These are phyloP conservation scores for Candida nitratophila DNA, from an alignment of 805 yeast species.

Conservation along the genomic window DNA sequence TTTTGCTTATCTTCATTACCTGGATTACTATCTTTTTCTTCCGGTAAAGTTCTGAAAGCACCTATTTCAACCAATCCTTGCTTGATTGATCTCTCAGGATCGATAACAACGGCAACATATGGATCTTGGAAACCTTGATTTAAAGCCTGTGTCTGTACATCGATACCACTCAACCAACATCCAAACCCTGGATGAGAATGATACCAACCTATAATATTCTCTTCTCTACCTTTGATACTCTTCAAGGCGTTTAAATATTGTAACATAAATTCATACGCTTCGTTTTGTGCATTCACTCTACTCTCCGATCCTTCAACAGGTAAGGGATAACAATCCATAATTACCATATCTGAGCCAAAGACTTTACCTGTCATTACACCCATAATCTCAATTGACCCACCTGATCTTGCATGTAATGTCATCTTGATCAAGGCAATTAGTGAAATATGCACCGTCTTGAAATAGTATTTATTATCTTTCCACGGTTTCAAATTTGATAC, in stretches of 20 bases:
- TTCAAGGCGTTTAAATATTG: constrained; percentile 58
- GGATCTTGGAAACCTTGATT: constrained; percentile 92
- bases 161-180: constrained; percentile 92
- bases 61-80: constrained; percentile 76
- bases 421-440: constrained; percentile 68
- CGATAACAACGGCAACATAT: constrained; percentile 80
- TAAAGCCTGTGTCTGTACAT: constrained; percentile 79
- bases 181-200: constrained; percentile 97
- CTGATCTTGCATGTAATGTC: constrained; percentile 72
- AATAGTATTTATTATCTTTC: constrained; percentile 52
- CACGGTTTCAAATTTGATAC: constrained; percentile 37
- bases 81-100: constrained; percentile 61
- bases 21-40: constrained; percentile 10
- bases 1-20: neutral
- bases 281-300: constrained; percentile 88
- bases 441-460: constrained; percentile 57
- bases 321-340: constrained; percentile 75
- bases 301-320: constrained; percentile 98
- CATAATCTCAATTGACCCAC: constrained; percentile 89
- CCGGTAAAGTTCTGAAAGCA: constrained; percentile 67
- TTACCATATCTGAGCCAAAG: constrained; percentile 46
- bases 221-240: constrained; percentile 34
- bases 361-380: constrained; percentile 87
- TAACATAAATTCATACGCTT: constrained; percentile 94
- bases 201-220: constrained; percentile 93